Evolutionary conservation across 2,329 filamentous ascomycete species (phyloP).

Genomic region (Peltaster fructicola): DNA sequence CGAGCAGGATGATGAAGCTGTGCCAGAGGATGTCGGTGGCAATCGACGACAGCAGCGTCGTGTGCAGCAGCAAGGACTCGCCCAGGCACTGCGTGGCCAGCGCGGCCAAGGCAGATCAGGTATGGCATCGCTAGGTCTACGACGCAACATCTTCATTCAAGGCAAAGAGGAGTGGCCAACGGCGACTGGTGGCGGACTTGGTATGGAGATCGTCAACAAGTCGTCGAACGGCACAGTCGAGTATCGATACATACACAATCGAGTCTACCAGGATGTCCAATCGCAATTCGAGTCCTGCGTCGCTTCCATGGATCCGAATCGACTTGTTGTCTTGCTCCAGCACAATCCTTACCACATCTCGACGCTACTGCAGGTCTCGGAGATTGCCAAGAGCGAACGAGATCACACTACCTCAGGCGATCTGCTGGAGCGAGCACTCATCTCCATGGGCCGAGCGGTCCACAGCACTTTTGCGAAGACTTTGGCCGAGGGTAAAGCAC

Average conservation of each 20-base stretch:
- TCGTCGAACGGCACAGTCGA: conserved; percentile 42
- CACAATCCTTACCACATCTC: conserved; percentile 79
- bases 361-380: conserved; percentile 81
- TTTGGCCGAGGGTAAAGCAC: conserved; percentile 59
- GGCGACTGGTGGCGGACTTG: conserved; percentile 60
- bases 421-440: conserved; percentile 76
- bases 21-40: conserved; percentile 10
- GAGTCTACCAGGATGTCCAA: conserved; percentile 57
- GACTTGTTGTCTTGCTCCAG: conserved; percentile 58
- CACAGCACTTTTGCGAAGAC: conserved; percentile 66
- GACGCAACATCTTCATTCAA: conserved; percentile 69
- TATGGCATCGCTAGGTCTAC: conserved; percentile 52
- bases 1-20: conserved; percentile 33
- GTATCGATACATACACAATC: conserved; percentile 63
- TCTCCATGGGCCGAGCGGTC: conserved; percentile 78
- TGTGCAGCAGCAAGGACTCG: conserved; percentile 37
- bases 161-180: conserved; percentile 78
- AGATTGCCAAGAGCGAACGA: conserved; percentile 78
- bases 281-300: conserved; percentile 60
- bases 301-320: conserved; percentile 68
- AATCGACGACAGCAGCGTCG: conserved; percentile 19
- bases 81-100: conserved; percentile 33
- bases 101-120: conserved; percentile 41
- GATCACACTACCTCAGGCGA: conserved; percentile 76
- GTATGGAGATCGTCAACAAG: conserved; percentile 54